These are phyloP conservation scores for Fraxinus xanthoxyloides DNA, from an alignment of 305 asterid genomes.

Conservation along the genomic window DNA sequence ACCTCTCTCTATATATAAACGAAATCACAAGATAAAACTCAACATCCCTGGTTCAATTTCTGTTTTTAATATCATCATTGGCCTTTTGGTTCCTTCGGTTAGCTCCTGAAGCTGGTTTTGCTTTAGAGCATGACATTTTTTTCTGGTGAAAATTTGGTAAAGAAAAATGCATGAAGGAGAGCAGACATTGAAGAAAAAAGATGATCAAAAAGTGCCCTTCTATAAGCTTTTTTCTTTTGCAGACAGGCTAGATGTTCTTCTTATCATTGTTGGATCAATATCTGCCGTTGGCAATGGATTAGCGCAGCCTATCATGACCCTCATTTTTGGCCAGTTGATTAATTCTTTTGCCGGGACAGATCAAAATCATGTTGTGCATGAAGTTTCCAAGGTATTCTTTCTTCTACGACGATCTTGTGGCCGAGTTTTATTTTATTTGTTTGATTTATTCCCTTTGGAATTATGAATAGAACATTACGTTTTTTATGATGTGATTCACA, in stretches of 20 bases:
- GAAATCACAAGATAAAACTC: not conserved
- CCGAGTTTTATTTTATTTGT: not conserved
- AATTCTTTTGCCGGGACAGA: constrained; percentile 44
- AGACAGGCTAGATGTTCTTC: constrained; percentile 36
- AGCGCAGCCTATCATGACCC: constrained; percentile 62
- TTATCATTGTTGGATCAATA: constrained; percentile 46
- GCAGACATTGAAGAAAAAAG: not conserved
- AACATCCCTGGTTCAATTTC: not conserved
- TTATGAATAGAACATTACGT: not conserved
- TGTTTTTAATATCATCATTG: not conserved
- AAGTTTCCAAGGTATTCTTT: constrained; percentile 41
- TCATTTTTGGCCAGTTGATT: constrained; percentile 53
- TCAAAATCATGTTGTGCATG: constrained; percentile 37
- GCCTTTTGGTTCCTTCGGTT: not conserved
- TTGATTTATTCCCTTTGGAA: not conserved
- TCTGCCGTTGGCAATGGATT: constrained; percentile 48
- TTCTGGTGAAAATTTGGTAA: not conserved
- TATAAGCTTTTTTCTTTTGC: constrained; percentile 53
- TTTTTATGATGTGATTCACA: not conserved
- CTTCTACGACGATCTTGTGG: not conserved
- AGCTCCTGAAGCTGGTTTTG: not conserved
- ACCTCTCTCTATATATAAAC: not conserved
- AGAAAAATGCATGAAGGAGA: not conserved
- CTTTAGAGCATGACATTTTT: not conserved
- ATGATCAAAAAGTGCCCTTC: constrained; percentile 37